Percentiles rank a stretch among this genome's conserved stretches.
Conservation (phyloP, 2,329 filamentous ascomycete genomes). For the Cryphonectria nitschkei region DNA sequence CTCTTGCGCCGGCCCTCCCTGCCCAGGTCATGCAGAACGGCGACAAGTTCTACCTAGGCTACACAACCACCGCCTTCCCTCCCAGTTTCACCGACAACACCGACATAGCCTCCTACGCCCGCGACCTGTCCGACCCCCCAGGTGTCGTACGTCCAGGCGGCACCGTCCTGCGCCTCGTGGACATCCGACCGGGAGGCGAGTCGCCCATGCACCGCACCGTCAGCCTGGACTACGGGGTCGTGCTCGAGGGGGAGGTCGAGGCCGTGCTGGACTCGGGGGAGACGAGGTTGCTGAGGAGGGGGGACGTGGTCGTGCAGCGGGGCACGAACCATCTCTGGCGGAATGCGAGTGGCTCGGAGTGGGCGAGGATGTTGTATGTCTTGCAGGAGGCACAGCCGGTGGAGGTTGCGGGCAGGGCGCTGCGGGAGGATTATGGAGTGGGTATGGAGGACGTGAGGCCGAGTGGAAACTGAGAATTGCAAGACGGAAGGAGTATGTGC, state of each 20-base stretch:
- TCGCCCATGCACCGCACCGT: constrained; percentile 51
- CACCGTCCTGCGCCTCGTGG: constrained; percentile 48
- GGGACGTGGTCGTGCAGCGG: constrained; percentile 54
- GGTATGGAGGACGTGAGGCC: constrained; percentile 32
- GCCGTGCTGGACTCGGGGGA: constrained; percentile 52
- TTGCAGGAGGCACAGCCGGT: constrained; percentile 37
- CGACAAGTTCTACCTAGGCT: constrained; percentile 39
- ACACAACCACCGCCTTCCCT: constrained; percentile 52
- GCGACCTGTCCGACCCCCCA: constrained; percentile 48
- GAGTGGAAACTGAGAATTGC: constrained; percentile 18
- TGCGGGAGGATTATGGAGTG: constrained; percentile 36
- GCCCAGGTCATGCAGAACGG: constrained; percentile 39
- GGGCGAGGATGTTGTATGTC: constrained; percentile 46
- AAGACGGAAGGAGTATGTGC: background rate
- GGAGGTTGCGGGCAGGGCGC: constrained; percentile 32
- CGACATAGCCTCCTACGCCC: constrained; percentile 51
- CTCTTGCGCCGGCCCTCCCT: constrained; percentile 34
- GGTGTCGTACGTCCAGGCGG: constrained; percentile 52
- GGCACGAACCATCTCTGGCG: constrained; percentile 50
- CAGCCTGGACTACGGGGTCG: constrained; percentile 53
- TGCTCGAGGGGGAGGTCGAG: constrained; percentile 54
- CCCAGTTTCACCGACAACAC: constrained; percentile 48
- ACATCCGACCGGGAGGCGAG: constrained; percentile 46
- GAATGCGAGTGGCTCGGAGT: constrained; percentile 44
- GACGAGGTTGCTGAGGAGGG: constrained; percentile 44